phyloP scores from a whole-genome alignment of 345 rosid genomes.

The Sapria himalayana region DNA sequence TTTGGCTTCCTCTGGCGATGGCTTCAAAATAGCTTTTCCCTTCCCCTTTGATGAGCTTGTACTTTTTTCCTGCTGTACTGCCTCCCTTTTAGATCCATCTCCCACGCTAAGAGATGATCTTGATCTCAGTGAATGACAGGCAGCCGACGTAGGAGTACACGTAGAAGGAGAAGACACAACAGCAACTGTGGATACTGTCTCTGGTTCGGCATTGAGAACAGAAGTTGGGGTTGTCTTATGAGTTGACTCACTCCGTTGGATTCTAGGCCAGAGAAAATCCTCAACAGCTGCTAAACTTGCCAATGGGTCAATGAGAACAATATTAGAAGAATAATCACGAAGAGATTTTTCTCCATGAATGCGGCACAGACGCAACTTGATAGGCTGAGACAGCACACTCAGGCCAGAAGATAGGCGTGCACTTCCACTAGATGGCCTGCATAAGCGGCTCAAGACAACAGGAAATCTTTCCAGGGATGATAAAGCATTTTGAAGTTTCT shows the following conservation, averaged over 20 bases:
- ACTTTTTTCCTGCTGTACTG: constrained; percentile 43
- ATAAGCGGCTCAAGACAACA: constrained; percentile 78
- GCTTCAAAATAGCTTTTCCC: constrained; percentile 91
- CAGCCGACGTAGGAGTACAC: constrained; percentile 43
- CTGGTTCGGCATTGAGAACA: constrained; percentile 48
- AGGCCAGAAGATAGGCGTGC: constrained; percentile 94
- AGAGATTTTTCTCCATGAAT: constrained; percentile 80
- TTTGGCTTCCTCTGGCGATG: constrained; percentile 48
- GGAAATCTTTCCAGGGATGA: constrained; percentile 93
- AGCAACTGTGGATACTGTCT: constrained; percentile 34
- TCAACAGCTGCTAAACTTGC: constrained; percentile 94
- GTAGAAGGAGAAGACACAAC: constrained; percentile 64
- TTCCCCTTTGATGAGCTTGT: constrained; percentile 75
- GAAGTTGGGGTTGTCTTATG: constrained; percentile 51
- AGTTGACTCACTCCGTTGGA: constrained; percentile 71
- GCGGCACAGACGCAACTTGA: constrained; percentile 86
- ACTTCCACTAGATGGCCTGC: constrained; percentile 72
- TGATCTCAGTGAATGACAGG: constrained; percentile 67
- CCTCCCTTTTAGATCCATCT: constrained; percentile 43
- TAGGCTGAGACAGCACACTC: constrained; percentile 85
- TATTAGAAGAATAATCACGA: constrained; percentile 91
- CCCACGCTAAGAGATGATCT: constrained; percentile 68
- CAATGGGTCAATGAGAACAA: constrained; percentile 86
- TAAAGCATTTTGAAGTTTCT: constrained; percentile 93
- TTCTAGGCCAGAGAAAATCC: constrained; percentile 95